These are phyloP conservation scores for Theileria sp. DNA, from an alignment of 169 alveolate species.

Conservation along the genomic window DNA sequence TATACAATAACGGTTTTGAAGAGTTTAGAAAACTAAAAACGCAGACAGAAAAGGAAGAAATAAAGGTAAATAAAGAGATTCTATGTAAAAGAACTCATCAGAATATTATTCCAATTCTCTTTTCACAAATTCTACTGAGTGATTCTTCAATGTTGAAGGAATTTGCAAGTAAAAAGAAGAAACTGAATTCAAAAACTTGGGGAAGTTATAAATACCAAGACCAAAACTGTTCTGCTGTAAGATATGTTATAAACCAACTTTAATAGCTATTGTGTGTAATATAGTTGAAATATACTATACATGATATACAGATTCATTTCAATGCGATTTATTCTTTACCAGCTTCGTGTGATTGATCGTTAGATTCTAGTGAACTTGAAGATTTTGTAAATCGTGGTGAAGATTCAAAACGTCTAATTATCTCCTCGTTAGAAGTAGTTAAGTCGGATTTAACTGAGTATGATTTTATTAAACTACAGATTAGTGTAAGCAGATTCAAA, in stretches of 20 bases:
- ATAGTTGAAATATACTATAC: not conserved
- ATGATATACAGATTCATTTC: not conserved
- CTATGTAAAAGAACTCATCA: slow-evolving; percentile 33
- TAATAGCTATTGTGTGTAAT: not conserved
- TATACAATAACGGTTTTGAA: slow-evolving; percentile 37
- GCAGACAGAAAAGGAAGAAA: slow-evolving; percentile 1
- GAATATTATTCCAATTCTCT: slow-evolving; percentile 30
- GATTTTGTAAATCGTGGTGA: not conserved
- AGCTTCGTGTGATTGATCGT: not conserved
- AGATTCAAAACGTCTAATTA: slow-evolving; percentile 3
- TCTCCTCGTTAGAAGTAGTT: slow-evolving; percentile 7
- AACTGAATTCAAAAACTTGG: slow-evolving; percentile 20
- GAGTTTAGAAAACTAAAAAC: slow-evolving; percentile 16
- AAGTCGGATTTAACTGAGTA: not conserved
- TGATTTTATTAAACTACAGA: not conserved
- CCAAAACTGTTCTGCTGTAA: slow-evolving; percentile 59
- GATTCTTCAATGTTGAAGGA: slow-evolving; percentile 13
- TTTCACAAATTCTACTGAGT: slow-evolving; percentile 28
- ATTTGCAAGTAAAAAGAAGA: slow-evolving; percentile 4
- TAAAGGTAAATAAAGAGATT: not conserved
- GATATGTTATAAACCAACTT: slow-evolving; percentile 41
- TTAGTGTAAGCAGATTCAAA: not conserved
- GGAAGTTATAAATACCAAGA: slow-evolving; percentile 61
- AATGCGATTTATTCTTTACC: not conserved
- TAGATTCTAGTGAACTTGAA: not conserved